These are phyloP conservation scores for Diaporthe aspalathi DNA, from an alignment of 2,329 filamentous ascomycete species.

Conservation along the genomic window DNA sequence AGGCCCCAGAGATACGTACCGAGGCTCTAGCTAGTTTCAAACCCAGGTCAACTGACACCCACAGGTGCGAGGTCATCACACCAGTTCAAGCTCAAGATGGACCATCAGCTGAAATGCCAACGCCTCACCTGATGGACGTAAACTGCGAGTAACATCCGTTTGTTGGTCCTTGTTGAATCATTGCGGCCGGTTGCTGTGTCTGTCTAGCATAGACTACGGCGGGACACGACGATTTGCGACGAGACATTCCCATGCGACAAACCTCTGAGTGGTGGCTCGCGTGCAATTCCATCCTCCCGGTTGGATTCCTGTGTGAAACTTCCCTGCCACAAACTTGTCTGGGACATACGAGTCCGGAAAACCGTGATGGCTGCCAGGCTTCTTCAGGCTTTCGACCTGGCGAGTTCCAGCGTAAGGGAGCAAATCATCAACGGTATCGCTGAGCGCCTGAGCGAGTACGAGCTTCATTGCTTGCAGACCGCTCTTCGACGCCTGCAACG, in stretches of 20 bases:
- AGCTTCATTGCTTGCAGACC: background rate
- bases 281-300: background rate
- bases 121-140: background rate
- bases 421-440: constrained; percentile 8
- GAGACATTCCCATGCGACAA: background rate
- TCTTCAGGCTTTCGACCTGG: constrained; percentile 9
- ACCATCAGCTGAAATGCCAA: background rate
- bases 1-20: constrained; percentile 23
- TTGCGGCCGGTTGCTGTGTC: background rate
- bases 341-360: background rate
- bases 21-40: constrained; percentile 5
- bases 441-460: constrained; percentile 11
- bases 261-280: background rate
- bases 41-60: too few relatives aligned
- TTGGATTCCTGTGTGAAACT: background rate
- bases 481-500: background rate
- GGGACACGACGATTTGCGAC: background rate
- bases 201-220: background rate
- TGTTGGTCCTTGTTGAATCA: background rate
- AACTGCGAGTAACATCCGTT: background rate
- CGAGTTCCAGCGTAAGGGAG: background rate
- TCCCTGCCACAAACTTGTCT: background rate
- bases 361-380: background rate
- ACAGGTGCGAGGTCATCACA: background rate
- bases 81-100: background rate